Evolutionary conservation across 164 flowering plant species (phyloP), one percentile per base, ranked within the genome.

Genomic region (Vitis rupestris): DNA sequence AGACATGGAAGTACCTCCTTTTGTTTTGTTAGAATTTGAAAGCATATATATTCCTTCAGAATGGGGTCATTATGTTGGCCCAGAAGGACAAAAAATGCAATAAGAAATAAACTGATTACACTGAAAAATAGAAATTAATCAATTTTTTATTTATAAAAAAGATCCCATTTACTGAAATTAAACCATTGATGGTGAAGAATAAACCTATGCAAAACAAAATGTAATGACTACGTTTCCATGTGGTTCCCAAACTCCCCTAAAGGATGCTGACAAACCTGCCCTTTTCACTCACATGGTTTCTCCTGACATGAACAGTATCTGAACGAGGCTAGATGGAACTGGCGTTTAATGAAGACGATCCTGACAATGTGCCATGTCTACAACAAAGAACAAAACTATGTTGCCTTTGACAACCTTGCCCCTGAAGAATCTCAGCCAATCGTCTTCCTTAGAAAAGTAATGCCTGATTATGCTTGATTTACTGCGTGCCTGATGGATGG

Each of bases 311-410:
- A 37, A 69, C 88, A 94, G 99, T 85, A 94, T 76, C 66, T 91
- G 79, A 92, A 91, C 50, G 90, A 89, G 81, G 97, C 97, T 1
- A 73, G 78, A 29, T 94, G 99, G 99, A 94, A 90, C 71, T 94
- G 99, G 99, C 94, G 96, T 15, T 66, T 94, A 51, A 92, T 94
- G 99, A 92, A 91, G 91, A 92, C 94, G 13, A 94, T 92, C 74
- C 66, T 94, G 90, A 94, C 98, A 14, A 64, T 68, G 9, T 94
- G 99, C 77, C 99, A 94, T 80, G 79, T 95, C 14, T 92, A 92
- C 70, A 68, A 79, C 65, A 71, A 89, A 80, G 85, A 92, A 69
- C 72, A 82, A 63, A 94, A 94, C 51, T 87, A 92, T 68, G 54
- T 88, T 30, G 59, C 88, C 30, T 92, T 92, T 71, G 97, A 91